Conservation (phyloP, 2,329 filamentous ascomycete genomes). For the Hypoxylon sp. region DNA sequence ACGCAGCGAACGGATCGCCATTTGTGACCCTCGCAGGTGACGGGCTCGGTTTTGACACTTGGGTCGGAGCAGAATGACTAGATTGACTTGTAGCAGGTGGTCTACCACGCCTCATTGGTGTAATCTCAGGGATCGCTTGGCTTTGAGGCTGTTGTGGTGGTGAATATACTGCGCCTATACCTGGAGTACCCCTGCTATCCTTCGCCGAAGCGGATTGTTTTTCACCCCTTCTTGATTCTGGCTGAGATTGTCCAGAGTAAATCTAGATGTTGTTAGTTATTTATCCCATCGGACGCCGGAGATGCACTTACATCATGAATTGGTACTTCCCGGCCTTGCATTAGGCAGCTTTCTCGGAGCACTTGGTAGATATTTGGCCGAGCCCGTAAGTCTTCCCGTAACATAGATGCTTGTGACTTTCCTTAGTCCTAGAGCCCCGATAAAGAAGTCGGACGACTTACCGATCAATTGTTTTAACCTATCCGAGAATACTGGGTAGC, state of each 20-base stretch:
- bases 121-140: slow-evolving; percentile 85
- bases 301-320: slow-evolving; percentile 84
- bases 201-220: slow-evolving; percentile 69
- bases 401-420: slow-evolving; percentile 79
- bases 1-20: slow-evolving; percentile 89
- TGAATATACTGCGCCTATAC: slow-evolving; percentile 85
- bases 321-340: slow-evolving; percentile 89
- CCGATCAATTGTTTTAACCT: slow-evolving; percentile 90
- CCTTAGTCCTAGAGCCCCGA: slow-evolving; percentile 39
- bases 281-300: neutral
- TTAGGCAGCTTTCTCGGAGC: slow-evolving; percentile 85
- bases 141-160: slow-evolving; percentile 77
- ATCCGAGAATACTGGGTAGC: slow-evolving; percentile 90
- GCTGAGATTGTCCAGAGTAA: slow-evolving; percentile 74
- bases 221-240: slow-evolving; percentile 69
- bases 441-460: slow-evolving; percentile 60
- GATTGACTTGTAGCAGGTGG: slow-evolving; percentile 66
- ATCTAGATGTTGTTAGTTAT: slow-evolving; percentile 68
- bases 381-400: slow-evolving; percentile 82
- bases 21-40: slow-evolving; percentile 79
- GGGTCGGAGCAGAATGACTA: slow-evolving; percentile 56
- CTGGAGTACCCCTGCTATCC: slow-evolving; percentile 68
- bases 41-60: slow-evolving; percentile 69
- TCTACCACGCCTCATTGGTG: slow-evolving; percentile 92
- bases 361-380: slow-evolving; percentile 97